Evolutionary conservation across 2,329 filamentous ascomycete genomes (phyloP).

Genomic region (Drechslerella coelobrocha): DNA sequence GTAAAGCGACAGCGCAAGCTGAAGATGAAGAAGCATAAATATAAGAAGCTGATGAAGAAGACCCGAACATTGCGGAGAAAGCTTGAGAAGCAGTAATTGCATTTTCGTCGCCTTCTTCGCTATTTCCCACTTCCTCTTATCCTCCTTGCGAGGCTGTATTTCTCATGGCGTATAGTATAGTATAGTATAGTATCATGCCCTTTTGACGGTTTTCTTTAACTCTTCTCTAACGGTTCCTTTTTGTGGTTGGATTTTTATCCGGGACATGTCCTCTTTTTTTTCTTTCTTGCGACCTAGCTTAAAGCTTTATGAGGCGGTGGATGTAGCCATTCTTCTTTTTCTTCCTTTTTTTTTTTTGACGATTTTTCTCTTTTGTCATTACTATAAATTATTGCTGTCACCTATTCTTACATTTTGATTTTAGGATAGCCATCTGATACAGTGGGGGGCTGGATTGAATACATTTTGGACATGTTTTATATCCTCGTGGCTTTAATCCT

Average conservation of each 20-base stretch:
- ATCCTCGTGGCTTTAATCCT: conserved; percentile 5
- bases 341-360: no score
- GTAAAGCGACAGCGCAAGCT: conserved; percentile 90
- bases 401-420: neutral
- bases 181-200: conserved; percentile 17
- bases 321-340: conserved; percentile 10
- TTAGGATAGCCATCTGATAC: conserved; percentile 26
- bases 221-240: conserved; percentile 29
- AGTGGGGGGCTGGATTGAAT: conserved; percentile 21
- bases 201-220: conserved; percentile 9
- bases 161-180: conserved; percentile 33
- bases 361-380: conserved; percentile 12
- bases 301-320: conserved; percentile 11
- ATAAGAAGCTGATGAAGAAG: conserved; percentile 97
- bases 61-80: conserved; percentile 88
- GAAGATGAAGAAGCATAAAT: conserved; percentile 99
- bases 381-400: neutral
- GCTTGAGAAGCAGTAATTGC: conserved; percentile 59
- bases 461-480: conserved; percentile 18
- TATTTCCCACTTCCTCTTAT: conserved; percentile 1
- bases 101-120: neutral
- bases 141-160: conserved; percentile 3
- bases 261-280: conserved; percentile 2
- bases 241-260: conserved; percentile 1
- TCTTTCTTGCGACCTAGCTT: conserved; percentile 5